Conservation (phyloP, 2,329 filamentous ascomycete species). For the Emergomyces africanus region DNA sequence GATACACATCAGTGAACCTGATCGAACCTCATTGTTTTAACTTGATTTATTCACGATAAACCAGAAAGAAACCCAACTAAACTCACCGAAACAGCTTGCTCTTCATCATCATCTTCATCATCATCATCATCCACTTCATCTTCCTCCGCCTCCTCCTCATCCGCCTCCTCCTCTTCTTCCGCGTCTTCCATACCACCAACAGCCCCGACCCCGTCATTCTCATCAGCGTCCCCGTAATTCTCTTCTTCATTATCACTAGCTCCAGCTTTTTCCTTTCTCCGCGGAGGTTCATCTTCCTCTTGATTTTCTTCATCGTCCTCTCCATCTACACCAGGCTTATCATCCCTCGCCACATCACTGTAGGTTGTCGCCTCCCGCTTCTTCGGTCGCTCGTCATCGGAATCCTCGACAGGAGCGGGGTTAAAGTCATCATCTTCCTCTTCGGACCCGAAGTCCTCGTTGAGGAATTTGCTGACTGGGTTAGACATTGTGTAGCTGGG, state of each 20-base stretch:
- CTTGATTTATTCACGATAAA: conserved; percentile 6
- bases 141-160: conserved; percentile 43
- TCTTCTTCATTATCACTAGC: conserved; percentile 29
- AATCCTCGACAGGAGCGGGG: conserved; percentile 59
- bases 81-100: conserved; percentile 47
- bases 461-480: conserved; percentile 29
- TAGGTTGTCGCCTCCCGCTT: conserved; percentile 17
- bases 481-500: conserved; percentile 18
- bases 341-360: conserved; percentile 20
- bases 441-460: conserved; percentile 42
- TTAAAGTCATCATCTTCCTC: conserved; percentile 83
- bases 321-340: conserved; percentile 12
- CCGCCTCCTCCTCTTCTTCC: conserved; percentile 49
- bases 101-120: conserved; percentile 33
- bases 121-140: conserved; percentile 38
- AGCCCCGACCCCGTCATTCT: conserved; percentile 34
- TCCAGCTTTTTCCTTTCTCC: conserved; percentile 33
- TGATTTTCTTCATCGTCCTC: conserved; percentile 30
- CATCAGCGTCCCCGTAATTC: conserved; percentile 18
- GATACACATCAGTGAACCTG: conserved; percentile 6
- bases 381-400: conserved; percentile 48
- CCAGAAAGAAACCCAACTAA: neutral
- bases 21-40: conserved; percentile 11
- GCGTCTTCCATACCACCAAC: conserved; percentile 38
- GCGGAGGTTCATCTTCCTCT: conserved; percentile 28